phyloP scores from a whole-genome alignment of 177 flowering plant species.

The Vitis hybrid region DNA sequence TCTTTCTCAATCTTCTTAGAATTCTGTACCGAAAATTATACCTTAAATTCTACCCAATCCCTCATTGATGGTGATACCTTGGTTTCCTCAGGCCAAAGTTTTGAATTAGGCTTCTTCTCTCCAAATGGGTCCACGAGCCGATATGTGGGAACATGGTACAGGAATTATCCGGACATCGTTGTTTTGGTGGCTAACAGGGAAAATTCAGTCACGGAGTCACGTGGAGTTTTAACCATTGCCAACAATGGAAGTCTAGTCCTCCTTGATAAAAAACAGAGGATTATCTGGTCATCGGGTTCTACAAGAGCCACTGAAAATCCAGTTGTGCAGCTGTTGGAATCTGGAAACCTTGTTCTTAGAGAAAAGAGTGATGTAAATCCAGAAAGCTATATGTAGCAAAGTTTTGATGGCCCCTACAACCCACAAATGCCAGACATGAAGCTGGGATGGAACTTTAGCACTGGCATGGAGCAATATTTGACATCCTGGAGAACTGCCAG shows the following conservation, averaged over 20 bases:
- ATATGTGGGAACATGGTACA: too few species aligned
- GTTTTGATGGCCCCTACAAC: slow-evolving; percentile 42
- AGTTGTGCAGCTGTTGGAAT: slow-evolving; percentile 27
- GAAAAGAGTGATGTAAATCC: neutral
- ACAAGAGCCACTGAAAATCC: neutral
- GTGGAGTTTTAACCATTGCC: slow-evolving; percentile 19
- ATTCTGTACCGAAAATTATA: neutral
- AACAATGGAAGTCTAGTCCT: slow-evolving; percentile 29
- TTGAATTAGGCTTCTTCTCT: too few species aligned
- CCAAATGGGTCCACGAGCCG: too few species aligned
- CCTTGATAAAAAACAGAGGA: slow-evolving; percentile 1
- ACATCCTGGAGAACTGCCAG: slow-evolving; percentile 34
- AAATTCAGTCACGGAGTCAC: slow-evolving; percentile 15
- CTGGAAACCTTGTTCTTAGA: slow-evolving; percentile 48
- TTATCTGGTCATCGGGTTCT: slow-evolving; percentile 36
- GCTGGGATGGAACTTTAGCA: slow-evolving; percentile 24
- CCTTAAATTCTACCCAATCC: too few species aligned
- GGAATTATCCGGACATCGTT: too few species aligned
- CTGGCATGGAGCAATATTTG: slow-evolving; percentile 9
- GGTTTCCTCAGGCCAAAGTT: too few species aligned
- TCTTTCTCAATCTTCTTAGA: neutral
- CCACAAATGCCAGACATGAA: slow-evolving; percentile 35
- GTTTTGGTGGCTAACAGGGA: slow-evolving; percentile 31
- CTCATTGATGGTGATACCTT: too few species aligned
- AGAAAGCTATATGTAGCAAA: slow-evolving; percentile 33